These are phyloP conservation scores for Holtermannia corniformis DNA, from an alignment of 768 basidiomycete genomes.

Conservation along the genomic window DNA sequence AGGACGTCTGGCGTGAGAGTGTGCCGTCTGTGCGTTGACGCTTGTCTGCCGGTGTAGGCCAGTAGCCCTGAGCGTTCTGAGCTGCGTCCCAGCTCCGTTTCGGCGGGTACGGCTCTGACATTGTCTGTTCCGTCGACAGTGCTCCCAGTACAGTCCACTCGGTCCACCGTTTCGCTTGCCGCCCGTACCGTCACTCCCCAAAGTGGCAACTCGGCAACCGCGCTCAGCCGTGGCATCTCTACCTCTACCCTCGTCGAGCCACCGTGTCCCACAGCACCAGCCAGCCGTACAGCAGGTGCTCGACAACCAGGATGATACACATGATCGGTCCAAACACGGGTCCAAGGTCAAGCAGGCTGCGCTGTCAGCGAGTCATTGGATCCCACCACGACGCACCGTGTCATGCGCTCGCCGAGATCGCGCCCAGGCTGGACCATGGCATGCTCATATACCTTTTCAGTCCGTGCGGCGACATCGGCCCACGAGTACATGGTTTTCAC, in stretches of 20 bases:
- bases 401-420: constrained; percentile 68
- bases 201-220: too few relatives aligned
- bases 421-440: constrained; percentile 56
- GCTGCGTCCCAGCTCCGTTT: too few relatives aligned
- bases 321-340: constrained; percentile 78
- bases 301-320: constrained; percentile 75
- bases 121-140: too few relatives aligned
- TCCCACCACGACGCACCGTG: constrained; percentile 49
- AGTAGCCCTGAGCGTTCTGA: too few relatives aligned
- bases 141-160: too few relatives aligned
- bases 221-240: too few relatives aligned
- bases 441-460: constrained; percentile 68
- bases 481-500: constrained; percentile 81
- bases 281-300: constrained; percentile 81
- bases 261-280: too few relatives aligned
- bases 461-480: constrained; percentile 65
- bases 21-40: background rate
- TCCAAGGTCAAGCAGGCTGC: constrained; percentile 63
- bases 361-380: constrained; percentile 27
- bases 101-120: too few relatives aligned
- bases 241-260: too few relatives aligned
- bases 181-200: too few relatives aligned
- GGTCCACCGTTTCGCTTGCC: too few relatives aligned
- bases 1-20: constrained; percentile 11
- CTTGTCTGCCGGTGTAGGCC: too few relatives aligned